phyloP scores from a whole-genome alignment of 768 basidiomycete species.

The Phlebiopsis gigantea region DNA sequence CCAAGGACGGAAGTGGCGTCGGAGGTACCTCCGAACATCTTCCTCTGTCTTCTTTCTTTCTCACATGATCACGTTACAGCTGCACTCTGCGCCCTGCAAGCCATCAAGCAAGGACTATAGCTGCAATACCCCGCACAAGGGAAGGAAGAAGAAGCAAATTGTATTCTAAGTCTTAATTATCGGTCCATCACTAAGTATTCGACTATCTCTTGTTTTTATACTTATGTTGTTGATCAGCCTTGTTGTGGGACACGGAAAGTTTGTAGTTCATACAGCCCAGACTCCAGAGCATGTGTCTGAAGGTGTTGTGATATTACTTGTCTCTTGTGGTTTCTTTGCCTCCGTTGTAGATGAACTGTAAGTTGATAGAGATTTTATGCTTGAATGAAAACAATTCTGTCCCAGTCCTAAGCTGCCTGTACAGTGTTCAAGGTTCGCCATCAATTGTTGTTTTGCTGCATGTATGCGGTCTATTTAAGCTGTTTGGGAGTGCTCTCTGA shows the following conservation, averaged over 20 bases:
- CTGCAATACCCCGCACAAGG: background rate
- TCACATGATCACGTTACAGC: slow-evolving; percentile 38
- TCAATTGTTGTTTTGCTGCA: too few species aligned
- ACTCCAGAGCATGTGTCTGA: background rate
- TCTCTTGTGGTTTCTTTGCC: background rate
- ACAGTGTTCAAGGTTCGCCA: too few species aligned
- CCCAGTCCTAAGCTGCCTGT: background rate
- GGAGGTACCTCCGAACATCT: slow-evolving; percentile 66
- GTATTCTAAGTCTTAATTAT: slow-evolving; percentile 2
- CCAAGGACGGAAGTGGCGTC: slow-evolving; percentile 96
- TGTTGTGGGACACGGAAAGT: background rate
- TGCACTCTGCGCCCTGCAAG: slow-evolving; percentile 82
- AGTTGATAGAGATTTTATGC: background rate
- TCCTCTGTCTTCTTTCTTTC: background rate
- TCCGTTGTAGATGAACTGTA: background rate
- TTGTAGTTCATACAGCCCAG: background rate
- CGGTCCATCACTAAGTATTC: background rate
- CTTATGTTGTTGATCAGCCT: background rate
- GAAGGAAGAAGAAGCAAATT: background rate
- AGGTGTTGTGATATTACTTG: background rate
- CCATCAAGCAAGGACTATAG: slow-evolving; percentile 47
- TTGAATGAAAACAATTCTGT: too few species aligned
- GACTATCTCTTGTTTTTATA: background rate
- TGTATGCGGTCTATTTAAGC: too few species aligned
- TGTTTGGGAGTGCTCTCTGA: too few species aligned